These are phyloP conservation scores for Erythrobasidium hasegawianum DNA, from an alignment of 1,284 basidiomycete genomes.

Conservation along the genomic window DNA sequence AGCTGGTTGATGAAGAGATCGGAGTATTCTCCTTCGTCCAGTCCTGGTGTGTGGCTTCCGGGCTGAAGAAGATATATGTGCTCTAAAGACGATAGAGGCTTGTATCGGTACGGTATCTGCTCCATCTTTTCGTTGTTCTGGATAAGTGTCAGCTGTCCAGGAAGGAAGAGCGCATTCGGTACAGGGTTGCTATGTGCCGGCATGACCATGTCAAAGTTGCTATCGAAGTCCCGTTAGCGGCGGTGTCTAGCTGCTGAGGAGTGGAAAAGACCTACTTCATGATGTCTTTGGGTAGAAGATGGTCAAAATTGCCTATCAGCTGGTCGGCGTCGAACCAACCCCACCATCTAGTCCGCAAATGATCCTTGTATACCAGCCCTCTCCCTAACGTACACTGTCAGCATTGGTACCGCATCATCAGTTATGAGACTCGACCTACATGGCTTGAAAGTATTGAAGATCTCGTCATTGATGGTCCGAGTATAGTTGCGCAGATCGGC, in stretches of 20 bases:
- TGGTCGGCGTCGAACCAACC: slow-evolving; percentile 3
- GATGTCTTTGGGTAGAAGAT: not conserved
- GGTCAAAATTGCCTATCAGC: not conserved
- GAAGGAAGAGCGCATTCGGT: not conserved
- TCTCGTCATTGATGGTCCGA: not conserved
- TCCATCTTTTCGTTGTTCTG: slow-evolving; percentile 1
- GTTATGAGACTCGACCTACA: not conserved
- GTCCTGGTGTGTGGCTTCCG: slow-evolving; percentile 1
- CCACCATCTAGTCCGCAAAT: not conserved
- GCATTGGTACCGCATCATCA: not conserved
- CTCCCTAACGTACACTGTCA: not conserved
- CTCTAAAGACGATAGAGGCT: slow-evolving; percentile 3
- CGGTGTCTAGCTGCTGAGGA: no score
- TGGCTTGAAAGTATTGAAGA: slow-evolving; percentile 6
- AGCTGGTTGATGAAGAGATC: not conserved
- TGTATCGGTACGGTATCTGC: not conserved
- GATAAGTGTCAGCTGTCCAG: not conserved
- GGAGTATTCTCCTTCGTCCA: not conserved
- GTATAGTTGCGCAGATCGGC: not conserved
- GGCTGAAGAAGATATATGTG: not conserved
- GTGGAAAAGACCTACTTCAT: slow-evolving; percentile 4
- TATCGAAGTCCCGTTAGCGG: no score
- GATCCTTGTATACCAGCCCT: slow-evolving; percentile 2
- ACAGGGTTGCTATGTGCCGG: not conserved
- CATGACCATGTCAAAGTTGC: slow-evolving; percentile 5